Conservation (phyloP, 805 yeast species). For the Ogataea allantospora region DNA sequence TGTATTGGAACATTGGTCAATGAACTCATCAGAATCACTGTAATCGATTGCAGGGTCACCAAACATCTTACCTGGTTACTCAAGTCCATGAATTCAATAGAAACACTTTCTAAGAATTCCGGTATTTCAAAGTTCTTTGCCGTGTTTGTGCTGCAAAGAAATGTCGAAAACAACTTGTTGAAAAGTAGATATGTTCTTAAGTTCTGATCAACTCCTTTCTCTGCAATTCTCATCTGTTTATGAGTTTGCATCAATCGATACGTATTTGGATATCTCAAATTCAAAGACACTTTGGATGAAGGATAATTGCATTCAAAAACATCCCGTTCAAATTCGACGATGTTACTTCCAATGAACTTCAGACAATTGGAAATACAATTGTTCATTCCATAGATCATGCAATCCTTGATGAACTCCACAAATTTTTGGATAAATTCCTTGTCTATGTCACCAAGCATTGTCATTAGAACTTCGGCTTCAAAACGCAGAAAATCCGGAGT, state of each 20-base stretch:
- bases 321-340: conserved; percentile 24
- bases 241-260: conserved; percentile 16
- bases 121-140: conserved; percentile 20
- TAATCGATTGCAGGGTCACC: conserved; percentile 19
- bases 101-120: conserved; percentile 20
- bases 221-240: conserved; percentile 3
- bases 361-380: conserved; percentile 20
- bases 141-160: conserved; percentile 17
- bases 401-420: conserved; percentile 26
- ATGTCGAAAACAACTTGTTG: conserved; percentile 19
- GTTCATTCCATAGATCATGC: conserved; percentile 26
- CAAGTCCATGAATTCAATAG: conserved; percentile 16
- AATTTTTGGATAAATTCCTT: conserved; percentile 20
- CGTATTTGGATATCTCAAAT: conserved; percentile 22
- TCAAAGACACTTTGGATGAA: conserved; percentile 15
- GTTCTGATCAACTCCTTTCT: background rate
- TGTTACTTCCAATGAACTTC: conserved; percentile 15
- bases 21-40: conserved; percentile 20
- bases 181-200: conserved; percentile 14
- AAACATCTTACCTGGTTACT: conserved; percentile 12
- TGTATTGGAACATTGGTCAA: conserved; percentile 5
- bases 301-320: conserved; percentile 19
- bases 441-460: conserved; percentile 10
- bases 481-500: conserved; percentile 20
- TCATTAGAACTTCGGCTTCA: conserved; percentile 16